Conservation (phyloP, 2,329 filamentous ascomycete species). For the Purpureocillium takamizusanense region DNA sequence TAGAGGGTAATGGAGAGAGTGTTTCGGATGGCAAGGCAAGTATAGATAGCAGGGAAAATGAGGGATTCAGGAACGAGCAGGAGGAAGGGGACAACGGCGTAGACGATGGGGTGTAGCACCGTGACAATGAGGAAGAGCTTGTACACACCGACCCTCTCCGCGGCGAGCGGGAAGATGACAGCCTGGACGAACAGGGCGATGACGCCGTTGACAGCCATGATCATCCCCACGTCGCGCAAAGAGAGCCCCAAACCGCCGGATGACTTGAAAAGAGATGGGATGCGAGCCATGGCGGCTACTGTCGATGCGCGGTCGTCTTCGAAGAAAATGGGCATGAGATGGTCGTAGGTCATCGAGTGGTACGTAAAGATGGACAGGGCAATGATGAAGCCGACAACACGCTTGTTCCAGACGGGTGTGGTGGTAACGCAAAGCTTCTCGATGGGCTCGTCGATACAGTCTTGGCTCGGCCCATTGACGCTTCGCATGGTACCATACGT, state of each 20-base stretch:
- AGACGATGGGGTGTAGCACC: constrained; percentile 52
- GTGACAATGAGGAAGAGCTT: constrained; percentile 49
- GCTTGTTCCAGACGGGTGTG: constrained; percentile 41
- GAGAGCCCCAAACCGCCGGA: constrained; percentile 55
- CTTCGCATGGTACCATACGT: constrained; percentile 65
- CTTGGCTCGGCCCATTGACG: constrained; percentile 32
- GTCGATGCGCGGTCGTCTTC: constrained; percentile 58
- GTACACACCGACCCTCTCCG: constrained; percentile 49
- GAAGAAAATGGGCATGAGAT: constrained; percentile 85
- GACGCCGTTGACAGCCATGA: constrained; percentile 49
- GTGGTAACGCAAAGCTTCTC: constrained; percentile 24
- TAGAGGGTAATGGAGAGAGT: constrained; percentile 56
- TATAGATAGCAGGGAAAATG: constrained; percentile 50
- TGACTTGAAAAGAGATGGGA: constrained; percentile 41
- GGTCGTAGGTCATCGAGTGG: constrained; percentile 91
- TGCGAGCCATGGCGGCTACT: constrained; percentile 21
- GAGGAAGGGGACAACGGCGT: constrained; percentile 50
- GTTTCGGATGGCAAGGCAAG: constrained; percentile 48
- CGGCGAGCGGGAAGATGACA: constrained; percentile 51
- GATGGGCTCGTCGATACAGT: constrained; percentile 16
- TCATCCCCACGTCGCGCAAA: constrained; percentile 51
- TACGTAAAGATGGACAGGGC: constrained; percentile 87
- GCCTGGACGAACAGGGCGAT: constrained; percentile 52
- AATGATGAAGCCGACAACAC: constrained; percentile 67
- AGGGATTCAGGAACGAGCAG: constrained; percentile 42